Conservation (phyloP, 192 early-diverging fungal species). For the Spizellomyces sp. region DNA sequence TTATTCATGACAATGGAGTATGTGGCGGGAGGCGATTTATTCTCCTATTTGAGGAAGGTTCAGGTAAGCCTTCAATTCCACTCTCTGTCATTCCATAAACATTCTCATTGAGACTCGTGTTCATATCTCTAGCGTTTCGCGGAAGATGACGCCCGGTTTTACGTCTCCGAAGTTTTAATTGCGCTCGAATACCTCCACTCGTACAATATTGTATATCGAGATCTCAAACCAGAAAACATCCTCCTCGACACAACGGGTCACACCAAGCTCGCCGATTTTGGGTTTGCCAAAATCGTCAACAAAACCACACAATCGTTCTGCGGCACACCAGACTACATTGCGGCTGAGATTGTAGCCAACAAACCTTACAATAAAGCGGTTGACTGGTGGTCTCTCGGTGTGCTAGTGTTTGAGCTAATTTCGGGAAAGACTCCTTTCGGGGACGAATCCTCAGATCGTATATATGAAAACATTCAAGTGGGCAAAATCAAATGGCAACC, state of each 20-base stretch:
- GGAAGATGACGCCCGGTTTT: conserved; percentile 75
- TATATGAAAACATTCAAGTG: conserved; percentile 54
- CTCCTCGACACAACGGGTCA: conserved; percentile 94
- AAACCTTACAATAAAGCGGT: conserved; percentile 92
- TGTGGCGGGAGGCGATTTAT: conserved; percentile 60
- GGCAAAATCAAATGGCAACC: conserved; percentile 53
- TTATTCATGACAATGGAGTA: conserved; percentile 63
- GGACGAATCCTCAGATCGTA: conserved; percentile 69
- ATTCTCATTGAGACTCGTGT: conserved; percentile 3
- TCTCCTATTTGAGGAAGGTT: conserved; percentile 46
- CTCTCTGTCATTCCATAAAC: neutral
- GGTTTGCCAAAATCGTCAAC: conserved; percentile 91
- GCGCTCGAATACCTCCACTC: conserved; percentile 82
- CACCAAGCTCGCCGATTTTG: conserved; percentile 95
- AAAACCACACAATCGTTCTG: conserved; percentile 93
- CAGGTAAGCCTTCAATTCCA: conserved; percentile 34
- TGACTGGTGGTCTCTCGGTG: conserved; percentile 99
- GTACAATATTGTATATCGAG: conserved; percentile 75
- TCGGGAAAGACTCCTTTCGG: conserved; percentile 76
- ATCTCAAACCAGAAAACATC: conserved; percentile 90
- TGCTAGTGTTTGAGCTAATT: conserved; percentile 82
- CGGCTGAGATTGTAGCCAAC: conserved; percentile 84
- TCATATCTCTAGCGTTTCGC: conserved; percentile 47
- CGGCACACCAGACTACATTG: conserved; percentile 98
- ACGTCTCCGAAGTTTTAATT: conserved; percentile 72